Base-by-base conservation (phyloP, 2,329 filamentous ascomycete genomes). In the Beauveria pseudobassiana region DNA sequence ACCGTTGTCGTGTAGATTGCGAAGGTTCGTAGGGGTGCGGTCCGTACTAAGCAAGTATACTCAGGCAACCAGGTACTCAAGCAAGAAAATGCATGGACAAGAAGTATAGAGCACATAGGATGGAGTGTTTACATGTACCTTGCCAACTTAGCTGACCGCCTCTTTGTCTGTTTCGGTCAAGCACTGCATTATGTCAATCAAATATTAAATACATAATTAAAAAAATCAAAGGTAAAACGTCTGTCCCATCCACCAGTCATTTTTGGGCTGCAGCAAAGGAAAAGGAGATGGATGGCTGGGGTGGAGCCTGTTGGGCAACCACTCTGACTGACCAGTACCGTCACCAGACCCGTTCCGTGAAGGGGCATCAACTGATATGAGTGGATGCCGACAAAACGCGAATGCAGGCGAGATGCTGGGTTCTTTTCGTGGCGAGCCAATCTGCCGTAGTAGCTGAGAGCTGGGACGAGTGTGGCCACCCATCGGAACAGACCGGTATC, bases 201-300 rank as follows among this genome's bases (percentile, higher is more conserved):
- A 49, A 45, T 59, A 55, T 10, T 55, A 30, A 51, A 45, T 46
- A 14, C 12, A 18, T 14, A 28, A 45, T 42, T 43, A 43, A 45
- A 45, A 42, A 45, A 45, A 42, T 20, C 5, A 9, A 43, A 53
- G 24, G 42, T 26, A 10, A 30, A 50, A 45, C 57, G 49, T 50
- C 57, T 34, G 12, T 24, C 49, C 30, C 26, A 18, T 60, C 56
- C 56, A 59, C 46, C 56, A 51, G 57, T 53, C 30, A 26, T 18
- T 34, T 49, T 57, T 50, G 46, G 55, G 55, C 55, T 34, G 16
- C 46, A 43, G 34, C 34, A 34, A 50, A 34, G 8, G 45, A 51
- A 62, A 51, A 40, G 22, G 43, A 56, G 59, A 62, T 62, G 59
- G 59, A 56, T 62, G 59, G 59, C 59, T 62, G 59, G 59, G 59